A percentile compares a stretch with the other conserved stretches of the same genome.
Evolutionary conservation across 192 early-diverging fungal species (phyloP).

Genomic region (Endogone sp.): DNA sequence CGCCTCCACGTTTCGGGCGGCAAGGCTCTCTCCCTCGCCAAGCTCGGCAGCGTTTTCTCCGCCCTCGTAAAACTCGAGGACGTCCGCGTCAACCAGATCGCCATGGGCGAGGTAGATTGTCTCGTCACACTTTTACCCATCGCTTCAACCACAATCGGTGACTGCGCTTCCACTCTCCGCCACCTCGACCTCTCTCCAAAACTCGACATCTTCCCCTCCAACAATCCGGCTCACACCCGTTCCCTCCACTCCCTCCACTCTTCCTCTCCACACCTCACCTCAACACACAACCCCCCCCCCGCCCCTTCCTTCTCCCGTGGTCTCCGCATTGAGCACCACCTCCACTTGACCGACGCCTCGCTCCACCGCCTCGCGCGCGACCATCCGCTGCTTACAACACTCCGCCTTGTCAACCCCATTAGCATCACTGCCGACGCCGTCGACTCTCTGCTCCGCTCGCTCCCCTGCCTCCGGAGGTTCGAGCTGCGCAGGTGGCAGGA

Average conservation of each 20-base stretch:
- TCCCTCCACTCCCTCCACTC: neutral
- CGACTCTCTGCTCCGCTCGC: neutral
- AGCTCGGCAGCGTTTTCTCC: neutral
- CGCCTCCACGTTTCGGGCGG: neutral
- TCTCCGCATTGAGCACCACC: neutral
- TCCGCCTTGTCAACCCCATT: neutral
- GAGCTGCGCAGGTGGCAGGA: slow-evolving; percentile 1
- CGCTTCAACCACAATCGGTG: neutral
- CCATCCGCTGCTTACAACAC: neutral
- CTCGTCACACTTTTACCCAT: neutral
- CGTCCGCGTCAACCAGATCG: slow-evolving; percentile 3
- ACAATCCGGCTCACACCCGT: neutral
- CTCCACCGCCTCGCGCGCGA: neutral
- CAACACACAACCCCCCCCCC: neutral
- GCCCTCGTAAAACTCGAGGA: neutral
- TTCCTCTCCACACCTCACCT: neutral
- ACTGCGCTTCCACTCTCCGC: neutral
- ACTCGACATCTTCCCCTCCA: slow-evolving; percentile 2
- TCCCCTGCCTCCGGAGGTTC: neutral
- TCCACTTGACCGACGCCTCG: neutral
- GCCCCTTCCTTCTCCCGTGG: neutral
- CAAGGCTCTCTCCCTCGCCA: neutral
- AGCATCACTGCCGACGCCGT: neutral
- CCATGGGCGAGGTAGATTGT: neutral
- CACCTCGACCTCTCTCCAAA: slow-evolving; percentile 2